Conservation (phyloP, 495 filamentous ascomycete species). For the Trichoderma reesei region DNA sequence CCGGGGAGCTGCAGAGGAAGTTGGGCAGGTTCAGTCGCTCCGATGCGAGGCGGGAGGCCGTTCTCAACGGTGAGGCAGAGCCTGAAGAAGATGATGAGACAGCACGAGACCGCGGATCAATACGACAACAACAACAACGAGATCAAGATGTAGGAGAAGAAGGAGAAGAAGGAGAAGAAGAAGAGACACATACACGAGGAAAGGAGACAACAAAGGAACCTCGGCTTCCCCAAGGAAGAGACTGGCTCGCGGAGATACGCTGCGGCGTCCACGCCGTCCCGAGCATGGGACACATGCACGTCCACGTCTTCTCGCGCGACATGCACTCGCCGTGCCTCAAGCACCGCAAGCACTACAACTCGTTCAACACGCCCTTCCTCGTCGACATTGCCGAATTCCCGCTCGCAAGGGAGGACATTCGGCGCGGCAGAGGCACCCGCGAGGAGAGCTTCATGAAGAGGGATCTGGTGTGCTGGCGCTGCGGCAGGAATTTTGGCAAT, state of each 20-base stretch:
- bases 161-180: background rate
- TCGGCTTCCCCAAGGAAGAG: slow-evolving; percentile 55
- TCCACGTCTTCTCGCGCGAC: slow-evolving; percentile 77
- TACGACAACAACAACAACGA: no score
- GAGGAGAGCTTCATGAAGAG: slow-evolving; percentile 45
- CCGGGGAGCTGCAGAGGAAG: slow-evolving; percentile 62
- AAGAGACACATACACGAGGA: background rate
- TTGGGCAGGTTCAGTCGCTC: slow-evolving; percentile 53
- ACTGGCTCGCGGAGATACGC: slow-evolving; percentile 70
- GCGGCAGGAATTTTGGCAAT: slow-evolving; percentile 62
- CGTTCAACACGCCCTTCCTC: slow-evolving; percentile 83
- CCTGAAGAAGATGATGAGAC: background rate
- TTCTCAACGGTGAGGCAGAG: slow-evolving; percentile 47
- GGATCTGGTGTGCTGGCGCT: slow-evolving; percentile 79
- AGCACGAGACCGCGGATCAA: no score
- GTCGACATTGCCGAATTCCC: slow-evolving; percentile 75
- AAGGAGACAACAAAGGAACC: slow-evolving; percentile 15
- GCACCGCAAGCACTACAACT: slow-evolving; percentile 85
- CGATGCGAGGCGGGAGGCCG: slow-evolving; percentile 47
- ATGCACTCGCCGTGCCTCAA: slow-evolving; percentile 58
- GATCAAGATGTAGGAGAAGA: no score
- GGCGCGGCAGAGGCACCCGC: slow-evolving; percentile 48
- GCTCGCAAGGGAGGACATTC: slow-evolving; percentile 48
- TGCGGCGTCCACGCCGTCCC: slow-evolving; percentile 77
- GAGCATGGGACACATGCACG: slow-evolving; percentile 87